These are phyloP conservation scores for Yarrowia osloensis DNA, from an alignment of 805 yeast species.

Conservation along the genomic window DNA sequence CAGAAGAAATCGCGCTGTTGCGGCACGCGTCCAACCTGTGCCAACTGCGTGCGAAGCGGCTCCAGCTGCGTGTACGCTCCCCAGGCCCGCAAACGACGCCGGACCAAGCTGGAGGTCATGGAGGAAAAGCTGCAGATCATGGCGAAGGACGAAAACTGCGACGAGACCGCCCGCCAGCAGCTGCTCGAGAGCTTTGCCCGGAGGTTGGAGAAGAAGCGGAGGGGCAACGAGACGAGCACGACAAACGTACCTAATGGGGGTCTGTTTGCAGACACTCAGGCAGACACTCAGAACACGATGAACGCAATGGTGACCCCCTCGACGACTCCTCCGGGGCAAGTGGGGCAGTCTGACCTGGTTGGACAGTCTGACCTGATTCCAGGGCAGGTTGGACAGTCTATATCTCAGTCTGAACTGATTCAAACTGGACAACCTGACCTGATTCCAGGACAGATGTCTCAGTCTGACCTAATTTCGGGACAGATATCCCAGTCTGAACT, in stretches of 20 bases:
- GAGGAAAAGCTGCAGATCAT: slow-evolving; percentile 22
- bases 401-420: too few species aligned
- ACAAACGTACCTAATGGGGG: too few species aligned
- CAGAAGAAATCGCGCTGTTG: slow-evolving; percentile 13
- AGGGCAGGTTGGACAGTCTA: too few species aligned
- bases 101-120: slow-evolving; percentile 23
- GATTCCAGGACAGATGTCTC: too few species aligned
- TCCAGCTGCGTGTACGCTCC: slow-evolving; percentile 1
- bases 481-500: too few species aligned
- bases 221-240: not conserved
- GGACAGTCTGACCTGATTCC: too few species aligned
- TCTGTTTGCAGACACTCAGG: too few species aligned
- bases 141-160: slow-evolving; percentile 14
- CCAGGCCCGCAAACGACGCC: slow-evolving; percentile 8
- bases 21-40: slow-evolving; percentile 30
- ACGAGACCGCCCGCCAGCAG: slow-evolving; percentile 4
- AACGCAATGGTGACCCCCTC: not conserved
- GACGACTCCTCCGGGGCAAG: not conserved
- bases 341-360: too few species aligned
- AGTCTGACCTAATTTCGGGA: too few species aligned
- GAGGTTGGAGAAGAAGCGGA: not conserved
- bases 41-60: slow-evolving; percentile 17
- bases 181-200: not conserved
- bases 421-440: too few species aligned
- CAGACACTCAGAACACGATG: not conserved